These are phyloP conservation scores for Rubia balearica DNA, from an alignment of 305 asterid genomes.

Conservation along the genomic window DNA sequence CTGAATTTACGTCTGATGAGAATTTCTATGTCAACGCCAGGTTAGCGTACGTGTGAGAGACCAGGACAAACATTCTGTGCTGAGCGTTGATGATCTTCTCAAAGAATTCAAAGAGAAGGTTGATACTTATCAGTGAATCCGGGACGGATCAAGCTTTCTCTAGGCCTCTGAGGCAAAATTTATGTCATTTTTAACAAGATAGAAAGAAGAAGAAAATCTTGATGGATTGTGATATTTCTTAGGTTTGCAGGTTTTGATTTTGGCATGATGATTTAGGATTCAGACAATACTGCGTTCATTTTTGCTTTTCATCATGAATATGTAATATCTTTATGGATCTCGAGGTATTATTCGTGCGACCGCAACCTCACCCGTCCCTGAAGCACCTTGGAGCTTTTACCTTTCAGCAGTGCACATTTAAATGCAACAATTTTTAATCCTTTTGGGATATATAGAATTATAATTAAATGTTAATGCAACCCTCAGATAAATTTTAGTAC, in stretches of 20 bases:
- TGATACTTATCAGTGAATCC: constrained; percentile 18
- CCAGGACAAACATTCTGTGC: constrained; percentile 21
- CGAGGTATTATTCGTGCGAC: background rate
- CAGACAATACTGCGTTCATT: background rate
- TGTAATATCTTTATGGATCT: too few relatives aligned
- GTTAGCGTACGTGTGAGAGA: constrained; percentile 37
- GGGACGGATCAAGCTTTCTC: background rate
- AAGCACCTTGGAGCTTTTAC: too few relatives aligned
- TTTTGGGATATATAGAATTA: too few relatives aligned
- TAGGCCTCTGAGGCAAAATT: background rate
- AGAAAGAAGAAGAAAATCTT: background rate
- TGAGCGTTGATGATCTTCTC: constrained; percentile 28
- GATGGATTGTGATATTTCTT: background rate
- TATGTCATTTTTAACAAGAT: background rate
- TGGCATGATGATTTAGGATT: background rate
- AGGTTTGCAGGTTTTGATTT: background rate
- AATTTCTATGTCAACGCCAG: constrained; percentile 19
- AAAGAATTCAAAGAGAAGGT: constrained; percentile 24
- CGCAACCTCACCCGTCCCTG: too few relatives aligned
- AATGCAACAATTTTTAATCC: too few relatives aligned
- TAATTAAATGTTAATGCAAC: too few relatives aligned
- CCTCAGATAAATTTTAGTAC: too few relatives aligned
- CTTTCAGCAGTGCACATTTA: too few relatives aligned
- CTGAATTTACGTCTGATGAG: background rate
- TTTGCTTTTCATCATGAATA: background rate